phyloP scores from a whole-genome alignment of 805 yeast genomes.

The Kockiozyma suomiensis region DNA sequence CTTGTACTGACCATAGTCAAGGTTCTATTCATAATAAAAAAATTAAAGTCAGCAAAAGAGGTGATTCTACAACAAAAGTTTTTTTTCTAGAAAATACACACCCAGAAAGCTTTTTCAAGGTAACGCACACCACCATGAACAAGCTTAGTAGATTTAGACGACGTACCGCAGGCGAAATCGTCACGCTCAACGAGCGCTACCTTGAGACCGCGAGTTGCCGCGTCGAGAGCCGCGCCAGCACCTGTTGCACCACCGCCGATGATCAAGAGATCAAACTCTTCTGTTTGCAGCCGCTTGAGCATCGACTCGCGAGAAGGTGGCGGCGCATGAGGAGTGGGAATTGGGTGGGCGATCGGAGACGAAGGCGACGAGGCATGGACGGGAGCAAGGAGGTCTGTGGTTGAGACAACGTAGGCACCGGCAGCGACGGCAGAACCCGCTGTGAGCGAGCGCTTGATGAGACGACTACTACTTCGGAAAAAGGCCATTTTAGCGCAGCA shows the following conservation, averaged over 20 bases:
- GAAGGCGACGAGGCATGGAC: conserved; percentile 4
- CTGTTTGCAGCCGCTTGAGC: conserved; percentile 23
- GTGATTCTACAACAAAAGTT: no score
- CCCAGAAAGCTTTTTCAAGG: conserved; percentile 88
- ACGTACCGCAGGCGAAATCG: conserved; percentile 91
- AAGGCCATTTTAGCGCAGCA: background rate
- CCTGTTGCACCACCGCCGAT: conserved; percentile 98
- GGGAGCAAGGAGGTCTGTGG: conserved; percentile 1
- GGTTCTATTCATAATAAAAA: conserved; percentile 46
- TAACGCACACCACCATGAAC: conserved; percentile 98
- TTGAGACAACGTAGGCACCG: conserved; percentile 10
- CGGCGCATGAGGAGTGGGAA: conserved; percentile 19
- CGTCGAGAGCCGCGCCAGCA: conserved; percentile 90
- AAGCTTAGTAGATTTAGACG: conserved; percentile 92
- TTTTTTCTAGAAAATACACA: no score
- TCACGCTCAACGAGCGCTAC: conserved; percentile 83
- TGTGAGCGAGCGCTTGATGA: conserved; percentile 4
- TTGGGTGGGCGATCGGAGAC: background rate
- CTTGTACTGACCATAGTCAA: conserved; percentile 86
- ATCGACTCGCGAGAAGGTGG: conserved; percentile 33
- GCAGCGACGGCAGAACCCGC: conserved; percentile 8
- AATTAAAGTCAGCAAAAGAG: background rate
- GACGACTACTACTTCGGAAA: background rate
- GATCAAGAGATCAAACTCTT: conserved; percentile 71
- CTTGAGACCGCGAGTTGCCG: conserved; percentile 84